Evolutionary conservation across 148 eudicot genomes (phyloP), one percentile per base, ranked within the genome.

Genomic region (Rhododendron mucronatum): DNA sequence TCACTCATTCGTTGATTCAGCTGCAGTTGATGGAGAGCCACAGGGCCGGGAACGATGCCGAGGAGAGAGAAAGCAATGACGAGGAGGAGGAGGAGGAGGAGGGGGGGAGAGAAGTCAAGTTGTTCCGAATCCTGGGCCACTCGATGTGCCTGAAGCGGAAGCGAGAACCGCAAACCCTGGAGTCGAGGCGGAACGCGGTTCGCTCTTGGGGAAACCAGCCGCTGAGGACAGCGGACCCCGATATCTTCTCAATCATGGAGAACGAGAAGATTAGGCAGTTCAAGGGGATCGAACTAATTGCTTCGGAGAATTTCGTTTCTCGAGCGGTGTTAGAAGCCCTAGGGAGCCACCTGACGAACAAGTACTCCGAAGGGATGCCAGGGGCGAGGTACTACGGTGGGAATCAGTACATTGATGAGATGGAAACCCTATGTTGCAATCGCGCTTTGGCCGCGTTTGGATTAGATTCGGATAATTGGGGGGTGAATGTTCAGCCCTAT

Each of bases 301-400:
- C 99, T 1, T 97, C 99, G 6, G 99, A 97, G 91, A 97, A 97
- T 91, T 97, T 95, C n/a, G 95, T 93, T 11, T 97, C 95, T 53
- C 90, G 80, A 71, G 98, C 99, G 0, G 99, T 97, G 21, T 92
- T 95, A 95, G 98, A 97, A 78, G 98, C 98, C 1, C 82, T 97
- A 53, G 99, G 99, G 23, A 92, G 95, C 79, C 94, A 91, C 79
- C 82, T 97, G 85, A 97, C 99, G 11, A 97, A 97, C 74, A 97
- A 97, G 80, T 97, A 97, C 53, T 94, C 98, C 0, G 99, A 97
- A 81, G 99, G 99, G 51, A 90, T 91, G 94, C 98, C 99, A 0
- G 98, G 99, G 69, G 94, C 95, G 11, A 87, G 99, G 86, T 95
- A 95, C 84, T 97, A 95, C 82, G 91, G 96, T 14, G 99, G 99